phyloP scores from a whole-genome alignment of 192 early-diverging fungal genomes.

The Coemansia asiatica region DNA sequence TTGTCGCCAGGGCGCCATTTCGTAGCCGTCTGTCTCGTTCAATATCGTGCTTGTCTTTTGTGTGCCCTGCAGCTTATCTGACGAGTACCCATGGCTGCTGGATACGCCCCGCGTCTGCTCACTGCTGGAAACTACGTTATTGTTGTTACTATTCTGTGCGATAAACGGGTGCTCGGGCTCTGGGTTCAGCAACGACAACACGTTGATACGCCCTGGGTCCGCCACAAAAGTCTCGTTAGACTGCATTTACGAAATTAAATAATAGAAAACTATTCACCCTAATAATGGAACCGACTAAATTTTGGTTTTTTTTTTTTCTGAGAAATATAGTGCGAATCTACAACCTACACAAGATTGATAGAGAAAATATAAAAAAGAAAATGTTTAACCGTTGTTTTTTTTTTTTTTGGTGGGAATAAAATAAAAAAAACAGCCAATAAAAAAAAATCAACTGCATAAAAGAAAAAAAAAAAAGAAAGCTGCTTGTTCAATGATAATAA shows the following conservation, averaged over 20 bases:
- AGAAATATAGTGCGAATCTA: neutral
- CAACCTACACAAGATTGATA: too few species aligned
- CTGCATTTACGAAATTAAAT: neutral
- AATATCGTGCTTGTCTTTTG: neutral
- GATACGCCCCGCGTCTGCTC: neutral
- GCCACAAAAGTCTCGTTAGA: neutral
- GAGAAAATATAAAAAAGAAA: neutral
- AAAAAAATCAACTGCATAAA: neutral
- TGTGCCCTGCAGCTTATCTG: neutral
- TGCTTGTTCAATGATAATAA: too few species aligned
- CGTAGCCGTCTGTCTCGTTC: constrained; percentile 17
- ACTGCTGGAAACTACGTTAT: neutral
- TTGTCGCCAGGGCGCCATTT: constrained; percentile 29
- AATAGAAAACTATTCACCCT: neutral
- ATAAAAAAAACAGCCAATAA: neutral
- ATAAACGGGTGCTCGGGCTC: constrained; percentile 4
- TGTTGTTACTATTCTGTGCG: neutral
- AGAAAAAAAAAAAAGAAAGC: neutral
- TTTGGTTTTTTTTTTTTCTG: neutral
- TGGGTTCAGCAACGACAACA: constrained; percentile 7
- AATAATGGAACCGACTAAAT: neutral
- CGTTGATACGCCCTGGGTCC: constrained; percentile 3
- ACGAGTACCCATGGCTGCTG: neutral
- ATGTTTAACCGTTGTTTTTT: too few species aligned
- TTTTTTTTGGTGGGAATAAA: neutral